These are phyloP conservation scores for Euptelea pleiosperma DNA, from an alignment of 164 flowering plant genomes.

Conservation along the genomic window DNA sequence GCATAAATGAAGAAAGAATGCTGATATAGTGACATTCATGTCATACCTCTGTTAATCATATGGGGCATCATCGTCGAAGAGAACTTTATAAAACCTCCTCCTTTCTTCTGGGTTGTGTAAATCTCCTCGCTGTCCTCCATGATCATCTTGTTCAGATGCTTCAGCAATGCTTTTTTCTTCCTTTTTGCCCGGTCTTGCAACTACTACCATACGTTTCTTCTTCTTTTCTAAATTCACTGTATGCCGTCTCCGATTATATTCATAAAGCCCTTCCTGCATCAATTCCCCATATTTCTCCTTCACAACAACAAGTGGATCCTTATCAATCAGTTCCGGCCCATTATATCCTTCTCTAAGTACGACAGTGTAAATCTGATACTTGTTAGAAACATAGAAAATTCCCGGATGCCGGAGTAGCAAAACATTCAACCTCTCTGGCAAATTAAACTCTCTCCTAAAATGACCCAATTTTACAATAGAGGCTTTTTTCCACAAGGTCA, in stretches of 20 bases:
- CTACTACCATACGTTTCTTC: constrained; percentile 38
- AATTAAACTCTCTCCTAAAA: constrained; percentile 70
- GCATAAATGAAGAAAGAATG: neutral
- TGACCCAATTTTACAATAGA: constrained; percentile 77
- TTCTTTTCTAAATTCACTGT: constrained; percentile 63
- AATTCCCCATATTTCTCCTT: constrained; percentile 92
- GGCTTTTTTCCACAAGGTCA: constrained; percentile 84
- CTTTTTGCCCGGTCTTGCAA: constrained; percentile 28
- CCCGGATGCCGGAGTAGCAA: constrained; percentile 82
- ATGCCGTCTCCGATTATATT: constrained; percentile 58
- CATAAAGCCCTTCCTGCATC: constrained; percentile 91
- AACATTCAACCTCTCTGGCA: constrained; percentile 68
- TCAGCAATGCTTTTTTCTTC: constrained; percentile 22
- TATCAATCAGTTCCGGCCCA: constrained; percentile 66
- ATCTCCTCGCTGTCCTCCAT: constrained; percentile 36
- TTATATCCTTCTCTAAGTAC: constrained; percentile 78
- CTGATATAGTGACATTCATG: neutral
- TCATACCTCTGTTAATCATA: constrained; percentile 10
- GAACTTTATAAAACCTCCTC: constrained; percentile 50
- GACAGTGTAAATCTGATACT: constrained; percentile 77
- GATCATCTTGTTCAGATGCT: constrained; percentile 40
- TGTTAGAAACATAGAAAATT: constrained; percentile 86
- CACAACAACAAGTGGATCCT: constrained; percentile 84
- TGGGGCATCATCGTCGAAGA: constrained; percentile 21
- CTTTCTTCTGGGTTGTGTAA: constrained; percentile 80